phyloP scores from a whole-genome alignment of 1,284 basidiomycete genomes.

The Singerocomus inundabilis region DNA sequence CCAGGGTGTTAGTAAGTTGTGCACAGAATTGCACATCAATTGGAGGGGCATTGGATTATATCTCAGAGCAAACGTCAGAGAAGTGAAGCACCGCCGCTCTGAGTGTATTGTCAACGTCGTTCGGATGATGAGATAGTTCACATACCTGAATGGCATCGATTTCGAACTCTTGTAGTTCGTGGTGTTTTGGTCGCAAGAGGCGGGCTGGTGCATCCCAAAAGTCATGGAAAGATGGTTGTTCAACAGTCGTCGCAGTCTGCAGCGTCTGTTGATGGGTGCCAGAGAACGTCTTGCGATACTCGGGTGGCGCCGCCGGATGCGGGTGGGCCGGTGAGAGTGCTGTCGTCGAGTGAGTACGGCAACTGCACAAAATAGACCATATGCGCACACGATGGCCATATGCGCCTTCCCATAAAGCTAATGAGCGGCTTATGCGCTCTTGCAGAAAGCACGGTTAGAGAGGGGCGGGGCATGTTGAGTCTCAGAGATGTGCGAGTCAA shows the following conservation, averaged over 20 bases:
- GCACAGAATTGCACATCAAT: neutral
- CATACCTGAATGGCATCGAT: conserved; percentile 80
- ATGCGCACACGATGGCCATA: conserved; percentile 54
- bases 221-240: conserved; percentile 48
- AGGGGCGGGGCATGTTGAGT: conserved; percentile 17
- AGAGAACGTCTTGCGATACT: conserved; percentile 63
- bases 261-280: conserved; percentile 56
- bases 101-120: conserved; percentile 13
- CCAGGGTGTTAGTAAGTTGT: no score
- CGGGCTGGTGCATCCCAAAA: conserved; percentile 80
- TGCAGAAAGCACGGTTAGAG: conserved; percentile 30
- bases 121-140: neutral
- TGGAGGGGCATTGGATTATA: neutral
- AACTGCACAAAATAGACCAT: neutral
- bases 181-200: conserved; percentile 61
- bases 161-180: conserved; percentile 62
- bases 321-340: conserved; percentile 61
- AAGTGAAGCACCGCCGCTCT: conserved; percentile 75
- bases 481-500: neutral
- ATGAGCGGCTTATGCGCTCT: conserved; percentile 68
- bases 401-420: conserved; percentile 73
- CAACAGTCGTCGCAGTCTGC: conserved; percentile 15
- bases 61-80: conserved; percentile 30
- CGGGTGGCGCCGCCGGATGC: conserved; percentile 75
- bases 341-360: conserved; percentile 30